Evolutionary conservation across 257 asterid species (phyloP).

Genomic region (Petunia axillaris): DNA sequence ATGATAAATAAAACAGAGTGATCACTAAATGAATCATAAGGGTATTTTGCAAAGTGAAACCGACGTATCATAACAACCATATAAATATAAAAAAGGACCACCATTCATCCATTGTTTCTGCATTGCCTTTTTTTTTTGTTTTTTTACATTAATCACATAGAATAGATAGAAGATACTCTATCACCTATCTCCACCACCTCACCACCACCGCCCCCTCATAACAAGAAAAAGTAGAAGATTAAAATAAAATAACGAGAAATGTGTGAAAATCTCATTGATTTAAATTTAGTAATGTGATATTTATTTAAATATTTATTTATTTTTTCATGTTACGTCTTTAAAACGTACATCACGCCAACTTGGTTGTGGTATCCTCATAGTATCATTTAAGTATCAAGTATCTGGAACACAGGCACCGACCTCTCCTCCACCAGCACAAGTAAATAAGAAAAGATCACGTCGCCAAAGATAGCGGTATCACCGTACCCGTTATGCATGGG

Average conservation of each 20-base stretch:
- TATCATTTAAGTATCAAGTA: too few relatives aligned
- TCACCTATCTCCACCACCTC: background rate
- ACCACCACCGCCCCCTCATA: background rate
- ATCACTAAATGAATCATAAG: background rate
- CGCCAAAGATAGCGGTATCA: too few relatives aligned
- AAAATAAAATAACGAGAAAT: background rate
- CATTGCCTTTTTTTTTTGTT: constrained; percentile 1
- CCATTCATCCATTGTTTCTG: constrained; percentile 20
- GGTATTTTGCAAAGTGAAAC: constrained; percentile 21
- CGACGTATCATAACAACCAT: constrained; percentile 13
- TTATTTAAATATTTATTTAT: too few relatives aligned
- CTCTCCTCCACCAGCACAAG: too few relatives aligned
- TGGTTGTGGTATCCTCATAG: background rate
- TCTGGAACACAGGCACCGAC: too few relatives aligned
- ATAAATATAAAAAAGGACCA: constrained; percentile 16
- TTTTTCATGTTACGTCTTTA: background rate
- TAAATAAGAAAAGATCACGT: too few relatives aligned
- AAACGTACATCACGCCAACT: background rate
- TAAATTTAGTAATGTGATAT: background rate
- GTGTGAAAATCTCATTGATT: background rate
- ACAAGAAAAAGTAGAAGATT: background rate
- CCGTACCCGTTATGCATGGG: too few relatives aligned
- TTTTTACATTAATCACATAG: constrained; percentile 19
- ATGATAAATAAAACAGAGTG: background rate
- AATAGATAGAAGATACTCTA: constrained; percentile 21